Evolutionary conservation across 768 basidiomycete genomes (phyloP).

Genomic region (Coprinellus aureogranulatus): DNA sequence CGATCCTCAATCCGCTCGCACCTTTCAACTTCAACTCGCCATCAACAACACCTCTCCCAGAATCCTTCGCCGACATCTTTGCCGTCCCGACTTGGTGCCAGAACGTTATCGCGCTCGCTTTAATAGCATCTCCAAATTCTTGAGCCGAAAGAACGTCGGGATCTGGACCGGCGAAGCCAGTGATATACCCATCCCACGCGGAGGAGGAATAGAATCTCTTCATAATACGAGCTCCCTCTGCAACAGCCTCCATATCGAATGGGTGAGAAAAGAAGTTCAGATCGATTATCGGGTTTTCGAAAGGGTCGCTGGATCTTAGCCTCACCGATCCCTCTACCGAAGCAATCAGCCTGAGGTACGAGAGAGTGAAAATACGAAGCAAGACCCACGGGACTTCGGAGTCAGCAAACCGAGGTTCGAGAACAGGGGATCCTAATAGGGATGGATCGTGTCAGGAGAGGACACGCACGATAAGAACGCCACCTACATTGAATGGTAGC

Average conservation of each 20-base stretch:
- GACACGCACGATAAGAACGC: background rate
- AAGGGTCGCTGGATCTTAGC: conserved; percentile 20
- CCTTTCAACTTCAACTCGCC: conserved; percentile 35
- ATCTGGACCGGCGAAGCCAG: background rate
- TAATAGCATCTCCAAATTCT: conserved; percentile 14
- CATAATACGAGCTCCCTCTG: conserved; percentile 9
- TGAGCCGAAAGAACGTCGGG: background rate
- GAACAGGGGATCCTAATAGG: background rate
- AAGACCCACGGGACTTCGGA: background rate
- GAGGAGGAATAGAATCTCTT: conserved; percentile 3
- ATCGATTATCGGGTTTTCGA: conserved; percentile 18
- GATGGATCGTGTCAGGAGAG: background rate
- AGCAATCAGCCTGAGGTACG: background rate
- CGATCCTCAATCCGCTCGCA: conserved; percentile 31
- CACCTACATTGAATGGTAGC: conserved; percentile 19
- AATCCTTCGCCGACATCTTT: conserved; percentile 24
- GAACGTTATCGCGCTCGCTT: conserved; percentile 15
- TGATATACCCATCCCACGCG: conserved; percentile 8
- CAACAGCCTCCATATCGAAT: conserved; percentile 6
- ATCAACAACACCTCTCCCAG: conserved; percentile 32
- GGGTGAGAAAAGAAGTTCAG: conserved; percentile 4
- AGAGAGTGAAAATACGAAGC: background rate
- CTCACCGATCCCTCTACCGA: conserved; percentile 18
- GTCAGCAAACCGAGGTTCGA: background rate
- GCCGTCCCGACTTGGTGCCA: conserved; percentile 33